These are phyloP conservation scores for Pythium diclinum DNA, from an alignment of 352 stramenopile genomes.

Conservation along the genomic window DNA sequence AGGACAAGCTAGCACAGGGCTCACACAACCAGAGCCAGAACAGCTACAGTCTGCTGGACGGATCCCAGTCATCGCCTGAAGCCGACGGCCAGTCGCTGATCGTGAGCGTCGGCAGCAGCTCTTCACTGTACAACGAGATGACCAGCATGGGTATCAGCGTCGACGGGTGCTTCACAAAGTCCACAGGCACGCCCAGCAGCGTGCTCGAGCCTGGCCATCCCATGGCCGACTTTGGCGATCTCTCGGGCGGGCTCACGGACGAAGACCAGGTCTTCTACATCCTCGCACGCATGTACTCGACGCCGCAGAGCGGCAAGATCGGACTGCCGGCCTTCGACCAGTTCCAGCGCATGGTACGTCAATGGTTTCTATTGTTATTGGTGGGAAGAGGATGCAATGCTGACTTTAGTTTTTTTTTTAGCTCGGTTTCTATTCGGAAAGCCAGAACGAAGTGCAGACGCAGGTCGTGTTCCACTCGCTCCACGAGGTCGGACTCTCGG, in stretches of 20 bases:
- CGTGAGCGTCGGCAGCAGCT: constrained; percentile 40
- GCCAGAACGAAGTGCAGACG: constrained; percentile 63
- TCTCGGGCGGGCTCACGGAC: constrained; percentile 28
- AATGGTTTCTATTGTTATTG: not conserved
- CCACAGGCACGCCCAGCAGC: constrained; percentile 1
- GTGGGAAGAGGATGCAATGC: not conserved
- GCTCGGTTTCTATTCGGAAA: constrained; percentile 81
- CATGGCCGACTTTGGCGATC: constrained; percentile 42
- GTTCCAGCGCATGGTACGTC: constrained; percentile 76
- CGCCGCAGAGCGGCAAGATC: constrained; percentile 61
- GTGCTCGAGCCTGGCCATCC: constrained; percentile 19
- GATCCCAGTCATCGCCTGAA: constrained; percentile 13
- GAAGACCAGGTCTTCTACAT: constrained; percentile 86
- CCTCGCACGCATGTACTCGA: constrained; percentile 74
- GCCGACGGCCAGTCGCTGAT: constrained; percentile 19
- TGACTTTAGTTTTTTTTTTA: constrained; percentile 21
- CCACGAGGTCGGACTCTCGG: constrained; percentile 47
- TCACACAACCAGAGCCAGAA: constrained; percentile 8
- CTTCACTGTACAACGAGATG: constrained; percentile 68
- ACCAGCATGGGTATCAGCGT: constrained; percentile 73
- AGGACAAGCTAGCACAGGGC: constrained; percentile 9
- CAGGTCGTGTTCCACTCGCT: constrained; percentile 78
- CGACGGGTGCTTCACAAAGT: constrained; percentile 51
- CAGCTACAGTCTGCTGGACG: constrained; percentile 15
- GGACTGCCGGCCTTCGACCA: constrained; percentile 80